phyloP scores from a whole-genome alignment of 2,329 filamentous ascomycete species.

The Colletotrichum sp. region DNA sequence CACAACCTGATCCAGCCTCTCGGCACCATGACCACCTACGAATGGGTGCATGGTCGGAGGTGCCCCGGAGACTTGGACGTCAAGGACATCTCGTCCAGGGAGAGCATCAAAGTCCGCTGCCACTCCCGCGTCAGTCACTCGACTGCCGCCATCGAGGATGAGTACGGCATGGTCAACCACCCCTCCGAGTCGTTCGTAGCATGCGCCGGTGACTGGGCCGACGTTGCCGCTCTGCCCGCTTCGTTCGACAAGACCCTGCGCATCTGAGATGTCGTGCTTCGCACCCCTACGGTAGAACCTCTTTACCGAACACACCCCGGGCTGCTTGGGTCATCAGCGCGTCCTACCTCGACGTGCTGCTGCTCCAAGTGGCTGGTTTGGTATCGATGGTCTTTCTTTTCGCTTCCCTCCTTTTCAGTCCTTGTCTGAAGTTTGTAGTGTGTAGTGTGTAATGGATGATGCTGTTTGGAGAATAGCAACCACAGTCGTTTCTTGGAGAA shows the following conservation, averaged over 20 bases:
- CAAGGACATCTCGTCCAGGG: constrained; percentile 12
- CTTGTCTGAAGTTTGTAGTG: neutral
- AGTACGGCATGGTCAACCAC: constrained; percentile 11
- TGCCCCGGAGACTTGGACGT: constrained; percentile 6
- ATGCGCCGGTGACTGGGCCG: constrained; percentile 13
- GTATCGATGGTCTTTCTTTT: neutral
- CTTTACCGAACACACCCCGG: neutral
- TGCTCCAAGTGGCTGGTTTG: neutral
- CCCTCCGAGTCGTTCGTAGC: constrained; percentile 1
- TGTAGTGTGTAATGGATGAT: neutral
- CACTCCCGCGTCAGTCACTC: neutral
- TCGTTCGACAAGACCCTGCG: neutral
- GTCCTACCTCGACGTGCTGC: neutral
- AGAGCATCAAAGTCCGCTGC: constrained; percentile 8
- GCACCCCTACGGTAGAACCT: neutral
- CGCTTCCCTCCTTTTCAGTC: neutral
- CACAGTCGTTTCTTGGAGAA: neutral
- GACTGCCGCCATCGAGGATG: neutral
- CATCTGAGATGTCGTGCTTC: neutral
- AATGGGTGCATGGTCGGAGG: constrained; percentile 2
- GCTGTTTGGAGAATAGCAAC: neutral
- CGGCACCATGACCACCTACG: neutral
- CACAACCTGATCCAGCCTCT: neutral
- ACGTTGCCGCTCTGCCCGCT: neutral
- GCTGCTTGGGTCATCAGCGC: neutral